A percentile compares a stretch with the other conserved stretches of the same genome.
These are phyloP conservation scores for Panicum hallii DNA, from an alignment of 202 grass and related monocot genomes.

Conservation along the genomic window DNA sequence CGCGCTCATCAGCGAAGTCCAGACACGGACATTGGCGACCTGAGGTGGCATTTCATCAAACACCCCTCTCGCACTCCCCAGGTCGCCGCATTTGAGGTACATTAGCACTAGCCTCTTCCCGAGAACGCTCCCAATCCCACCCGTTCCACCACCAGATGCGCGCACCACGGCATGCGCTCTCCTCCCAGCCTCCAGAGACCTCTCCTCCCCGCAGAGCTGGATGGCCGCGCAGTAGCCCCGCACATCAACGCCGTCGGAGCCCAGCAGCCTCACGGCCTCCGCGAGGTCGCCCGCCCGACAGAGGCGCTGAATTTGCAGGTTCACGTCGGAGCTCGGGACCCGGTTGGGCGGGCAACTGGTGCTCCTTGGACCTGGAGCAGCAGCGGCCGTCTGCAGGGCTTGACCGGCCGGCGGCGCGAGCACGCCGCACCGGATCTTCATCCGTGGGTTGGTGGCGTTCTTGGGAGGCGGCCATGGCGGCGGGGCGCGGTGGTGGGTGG, in stretches of 20 bases:
- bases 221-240: constrained; percentile 62
- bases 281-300: constrained; percentile 51
- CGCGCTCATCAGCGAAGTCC: constrained; percentile 71
- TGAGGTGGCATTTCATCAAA: constrained; percentile 66
- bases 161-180: constrained; percentile 57
- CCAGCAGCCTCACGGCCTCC: constrained; percentile 56
- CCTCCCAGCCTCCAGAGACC: constrained; percentile 63
- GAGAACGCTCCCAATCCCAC: constrained; percentile 46
- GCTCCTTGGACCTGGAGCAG: background rate
- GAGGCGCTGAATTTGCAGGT: constrained; percentile 49
- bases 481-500: constrained; percentile 38
- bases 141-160: constrained; percentile 33
- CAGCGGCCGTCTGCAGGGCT: background rate
- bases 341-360: background rate
- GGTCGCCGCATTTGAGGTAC: constrained; percentile 71
- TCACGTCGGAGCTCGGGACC: constrained; percentile 37
- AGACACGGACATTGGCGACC: constrained; percentile 47
- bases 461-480: constrained; percentile 52
- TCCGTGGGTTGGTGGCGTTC: background rate
- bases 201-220: constrained; percentile 67
- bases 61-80: constrained; percentile 58
- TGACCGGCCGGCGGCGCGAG: constrained; percentile 15
- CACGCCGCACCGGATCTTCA: constrained; percentile 26
- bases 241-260: constrained; percentile 38
- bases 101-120: constrained; percentile 69